phyloP scores from a whole-genome alignment of 345 rosid species.

The Bruguiera sexangula region DNA sequence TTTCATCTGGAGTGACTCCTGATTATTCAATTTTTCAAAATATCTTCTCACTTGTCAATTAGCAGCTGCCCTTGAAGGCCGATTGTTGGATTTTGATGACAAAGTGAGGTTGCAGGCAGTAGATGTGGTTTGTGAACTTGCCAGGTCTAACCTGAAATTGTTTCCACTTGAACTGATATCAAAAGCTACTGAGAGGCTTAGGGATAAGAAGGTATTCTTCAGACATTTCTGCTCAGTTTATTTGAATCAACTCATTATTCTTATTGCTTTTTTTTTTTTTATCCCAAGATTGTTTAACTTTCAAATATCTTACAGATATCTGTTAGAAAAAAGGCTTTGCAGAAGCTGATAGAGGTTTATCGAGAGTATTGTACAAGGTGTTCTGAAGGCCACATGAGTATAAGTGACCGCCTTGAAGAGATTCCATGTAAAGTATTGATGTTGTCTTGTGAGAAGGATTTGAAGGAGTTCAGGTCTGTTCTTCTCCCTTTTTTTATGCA shows the following conservation, averaged over 20 bases:
- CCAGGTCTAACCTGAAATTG: slow-evolving; percentile 48
- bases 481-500: slow-evolving; percentile 20
- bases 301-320: slow-evolving; percentile 42
- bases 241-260: background rate
- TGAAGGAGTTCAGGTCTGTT: slow-evolving; percentile 69
- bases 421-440: slow-evolving; percentile 80
- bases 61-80: slow-evolving; percentile 75
- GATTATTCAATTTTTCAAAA: slow-evolving; percentile 9
- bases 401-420: slow-evolving; percentile 61
- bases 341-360: slow-evolving; percentile 76
- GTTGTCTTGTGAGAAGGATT: slow-evolving; percentile 80
- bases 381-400: slow-evolving; percentile 15
- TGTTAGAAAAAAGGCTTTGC: slow-evolving; percentile 81
- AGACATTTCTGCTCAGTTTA: slow-evolving; percentile 4
- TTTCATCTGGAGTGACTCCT: slow-evolving; percentile 14
- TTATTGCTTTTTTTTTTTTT: no score
- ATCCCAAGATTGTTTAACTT: background rate
- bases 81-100: slow-evolving; percentile 83
- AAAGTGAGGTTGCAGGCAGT: slow-evolving; percentile 78
- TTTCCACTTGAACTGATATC: slow-evolving; percentile 52
- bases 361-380: slow-evolving; percentile 75
- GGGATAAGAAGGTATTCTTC: slow-evolving; percentile 81
- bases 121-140: slow-evolving; percentile 69
- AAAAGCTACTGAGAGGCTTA: slow-evolving; percentile 72
- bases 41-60: slow-evolving; percentile 11